phyloP scores from a whole-genome alignment of 257 asterid genomes.

The Nicotiana undulata region DNA sequence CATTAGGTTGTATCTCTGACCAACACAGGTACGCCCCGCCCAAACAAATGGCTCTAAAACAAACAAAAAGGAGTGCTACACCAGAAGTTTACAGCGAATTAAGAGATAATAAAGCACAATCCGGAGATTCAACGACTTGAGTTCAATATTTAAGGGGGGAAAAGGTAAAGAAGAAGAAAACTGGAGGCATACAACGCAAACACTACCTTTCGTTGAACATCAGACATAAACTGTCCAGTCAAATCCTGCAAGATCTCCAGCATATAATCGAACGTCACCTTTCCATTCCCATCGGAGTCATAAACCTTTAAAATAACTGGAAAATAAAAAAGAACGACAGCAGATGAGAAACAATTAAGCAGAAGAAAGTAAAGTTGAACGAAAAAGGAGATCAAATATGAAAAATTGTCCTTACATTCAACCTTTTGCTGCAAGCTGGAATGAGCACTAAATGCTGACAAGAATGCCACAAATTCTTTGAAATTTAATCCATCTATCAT shows the following conservation, averaged over 20 bases:
- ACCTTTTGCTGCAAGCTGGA: slow-evolving; percentile 62
- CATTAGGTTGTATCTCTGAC: too few relatives aligned
- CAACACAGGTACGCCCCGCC: too few relatives aligned
- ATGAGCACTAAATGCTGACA: slow-evolving; percentile 81
- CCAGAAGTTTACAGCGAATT: neutral
- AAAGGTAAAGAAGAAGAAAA: neutral
- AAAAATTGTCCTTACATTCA: slow-evolving; percentile 40
- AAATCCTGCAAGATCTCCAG: slow-evolving; percentile 58
- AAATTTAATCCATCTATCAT: slow-evolving; percentile 93
- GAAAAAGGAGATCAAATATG: neutral
- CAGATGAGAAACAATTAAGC: neutral
- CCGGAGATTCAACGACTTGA: neutral
- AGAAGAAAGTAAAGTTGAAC: neutral
- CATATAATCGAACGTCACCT: slow-evolving; percentile 57
- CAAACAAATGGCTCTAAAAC: too few relatives aligned
- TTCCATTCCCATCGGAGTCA: slow-evolving; percentile 68
- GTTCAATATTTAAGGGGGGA: neutral
- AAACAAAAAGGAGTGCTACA: too few relatives aligned
- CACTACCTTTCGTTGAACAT: slow-evolving; percentile 71
- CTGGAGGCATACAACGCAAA: neutral
- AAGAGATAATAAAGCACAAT: neutral
- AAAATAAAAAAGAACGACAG: neutral
- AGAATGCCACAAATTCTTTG: slow-evolving; percentile 80
- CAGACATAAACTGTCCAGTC: slow-evolving; percentile 69
- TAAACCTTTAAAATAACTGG: slow-evolving; percentile 64